Evolutionary conservation across 495 filamentous ascomycete species (phyloP).

Genomic region (Podospora sp.): DNA sequence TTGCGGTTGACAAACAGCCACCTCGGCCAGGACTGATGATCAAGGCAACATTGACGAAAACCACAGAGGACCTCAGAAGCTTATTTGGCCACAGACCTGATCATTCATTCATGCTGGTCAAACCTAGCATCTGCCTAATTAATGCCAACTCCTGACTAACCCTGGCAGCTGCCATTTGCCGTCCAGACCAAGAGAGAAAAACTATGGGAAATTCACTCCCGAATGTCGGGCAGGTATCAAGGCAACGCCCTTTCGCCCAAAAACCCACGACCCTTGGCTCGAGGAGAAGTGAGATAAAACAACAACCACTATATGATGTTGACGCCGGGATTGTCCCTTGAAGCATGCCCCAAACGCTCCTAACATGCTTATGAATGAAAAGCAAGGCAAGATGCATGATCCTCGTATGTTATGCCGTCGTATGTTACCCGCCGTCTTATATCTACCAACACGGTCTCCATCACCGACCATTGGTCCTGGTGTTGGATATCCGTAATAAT

Average conservation of each 20-base stretch:
- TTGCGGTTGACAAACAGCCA: too few species aligned
- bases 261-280: neutral
- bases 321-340: neutral
- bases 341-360: neutral
- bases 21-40: neutral
- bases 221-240: slow-evolving; percentile 4
- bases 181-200: neutral
- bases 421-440: neutral
- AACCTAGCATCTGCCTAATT: neutral
- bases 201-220: neutral
- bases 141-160: neutral
- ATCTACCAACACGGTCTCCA: neutral
- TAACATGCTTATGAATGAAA: neutral
- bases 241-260: neutral
- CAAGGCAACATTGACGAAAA: neutral
- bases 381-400: neutral
- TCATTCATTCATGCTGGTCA: neutral
- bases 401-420: neutral
- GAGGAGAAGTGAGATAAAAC: neutral
- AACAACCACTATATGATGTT: neutral
- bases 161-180: neutral
- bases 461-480: neutral
- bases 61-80: neutral
- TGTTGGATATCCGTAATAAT: neutral
- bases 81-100: neutral